Percentiles rank a stretch among this genome's conserved stretches.
Evolutionary conservation across 176 grass and related monocot species (phyloP).

Genomic region (Avena eriantha): DNA sequence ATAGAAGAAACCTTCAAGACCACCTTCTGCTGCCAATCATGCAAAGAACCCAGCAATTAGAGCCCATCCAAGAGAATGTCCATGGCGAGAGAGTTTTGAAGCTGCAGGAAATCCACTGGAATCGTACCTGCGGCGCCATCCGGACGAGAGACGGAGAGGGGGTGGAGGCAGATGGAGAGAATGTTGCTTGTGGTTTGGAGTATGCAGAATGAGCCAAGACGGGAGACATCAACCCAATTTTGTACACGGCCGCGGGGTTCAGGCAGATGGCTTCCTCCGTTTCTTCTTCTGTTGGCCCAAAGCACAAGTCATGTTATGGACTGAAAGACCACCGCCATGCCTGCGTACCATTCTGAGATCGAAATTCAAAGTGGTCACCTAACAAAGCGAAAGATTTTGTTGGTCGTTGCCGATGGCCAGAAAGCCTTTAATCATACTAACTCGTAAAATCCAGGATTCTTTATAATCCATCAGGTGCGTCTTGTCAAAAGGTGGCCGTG

Average conservation of each 20-base stretch:
- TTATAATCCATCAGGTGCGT: not conserved
- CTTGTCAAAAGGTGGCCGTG: not conserved
- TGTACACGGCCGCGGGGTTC: not conserved
- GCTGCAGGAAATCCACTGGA: not conserved
- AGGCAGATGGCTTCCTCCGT: not conserved
- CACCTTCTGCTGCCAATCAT: conserved; percentile 65
- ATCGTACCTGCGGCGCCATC: conserved; percentile 58
- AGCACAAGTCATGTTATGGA: not conserved
- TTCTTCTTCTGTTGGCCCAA: not conserved
- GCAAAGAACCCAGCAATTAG: not conserved
- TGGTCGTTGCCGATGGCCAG: not conserved
- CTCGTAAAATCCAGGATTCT: not conserved
- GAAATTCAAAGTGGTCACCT: not conserved
- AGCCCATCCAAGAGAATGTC: not conserved
- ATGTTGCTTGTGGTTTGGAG: not conserved
- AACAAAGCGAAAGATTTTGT: not conserved
- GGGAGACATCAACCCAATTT: not conserved
- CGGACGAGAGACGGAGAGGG: not conserved
- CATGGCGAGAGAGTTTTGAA: not conserved
- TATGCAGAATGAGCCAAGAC: not conserved
- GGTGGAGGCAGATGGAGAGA: not conserved
- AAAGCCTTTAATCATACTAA: not conserved
- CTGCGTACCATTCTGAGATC: not conserved
- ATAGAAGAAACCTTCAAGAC: conserved; percentile 74
- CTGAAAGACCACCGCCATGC: not conserved